Conservation (phyloP, 2,329 filamentous ascomycete species). For the Fusarium cyanostomum region DNA sequence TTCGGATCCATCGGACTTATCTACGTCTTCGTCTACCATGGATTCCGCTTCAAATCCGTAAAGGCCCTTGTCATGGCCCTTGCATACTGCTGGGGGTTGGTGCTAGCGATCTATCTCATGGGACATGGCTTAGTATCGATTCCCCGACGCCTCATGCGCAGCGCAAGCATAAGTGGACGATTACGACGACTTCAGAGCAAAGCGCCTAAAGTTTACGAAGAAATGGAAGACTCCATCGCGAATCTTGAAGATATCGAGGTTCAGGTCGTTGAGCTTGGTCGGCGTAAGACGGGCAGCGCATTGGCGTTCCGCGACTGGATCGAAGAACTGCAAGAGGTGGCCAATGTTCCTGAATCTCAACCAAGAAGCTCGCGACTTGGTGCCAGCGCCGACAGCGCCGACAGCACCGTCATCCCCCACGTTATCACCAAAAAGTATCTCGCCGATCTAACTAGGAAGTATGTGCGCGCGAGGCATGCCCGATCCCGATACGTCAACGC, state of each 20-base stretch:
- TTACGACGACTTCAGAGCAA: slow-evolving; percentile 79
- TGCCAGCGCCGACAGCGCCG: slow-evolving; percentile 47
- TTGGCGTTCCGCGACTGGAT: slow-evolving; percentile 90
- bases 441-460: slow-evolving; percentile 84
- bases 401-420: slow-evolving; percentile 68
- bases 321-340: slow-evolving; percentile 86
- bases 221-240: slow-evolving; percentile 83
- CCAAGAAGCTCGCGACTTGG: slow-evolving; percentile 55
- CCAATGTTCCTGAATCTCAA: slow-evolving; percentile 71
- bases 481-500: slow-evolving; percentile 84
- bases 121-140: slow-evolving; percentile 95
- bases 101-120: slow-evolving; percentile 96
- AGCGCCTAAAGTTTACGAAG: slow-evolving; percentile 86
- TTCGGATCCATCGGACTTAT: slow-evolving; percentile 76
- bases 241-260: slow-evolving; percentile 83
- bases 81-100: slow-evolving; percentile 91
- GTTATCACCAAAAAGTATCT: slow-evolving; percentile 94
- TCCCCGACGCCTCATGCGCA: slow-evolving; percentile 80
- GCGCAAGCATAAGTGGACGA: slow-evolving; percentile 78
- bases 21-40: slow-evolving; percentile 84
- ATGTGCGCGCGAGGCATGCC: slow-evolving; percentile 84
- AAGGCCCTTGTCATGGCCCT: slow-evolving; percentile 92
- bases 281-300: slow-evolving; percentile 81
- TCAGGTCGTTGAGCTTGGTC: slow-evolving; percentile 81
- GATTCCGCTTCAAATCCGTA: slow-evolving; percentile 75